Base-by-base conservation (phyloP, 225 moss, liverwort and hornwort genomes). In the Ulota crispa region DNA sequence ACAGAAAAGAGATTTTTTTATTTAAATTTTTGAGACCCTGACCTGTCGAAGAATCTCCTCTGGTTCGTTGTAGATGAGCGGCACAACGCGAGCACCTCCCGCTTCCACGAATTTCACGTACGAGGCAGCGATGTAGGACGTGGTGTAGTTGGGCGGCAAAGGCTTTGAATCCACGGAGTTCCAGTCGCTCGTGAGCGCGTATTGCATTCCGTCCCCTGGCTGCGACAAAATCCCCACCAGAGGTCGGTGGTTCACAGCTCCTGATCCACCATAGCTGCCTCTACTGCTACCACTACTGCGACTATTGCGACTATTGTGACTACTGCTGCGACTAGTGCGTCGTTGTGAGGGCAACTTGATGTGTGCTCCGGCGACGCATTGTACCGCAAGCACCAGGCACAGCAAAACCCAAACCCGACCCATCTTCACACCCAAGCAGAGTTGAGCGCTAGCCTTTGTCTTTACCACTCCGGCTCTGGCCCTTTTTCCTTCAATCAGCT, bases 71-170 rank as follows among this genome's bases (percentile, higher is more conserved):
- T 91, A 94, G 26, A 99, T 39, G 24, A 99, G 89, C 18, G 98
- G 96, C 55, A 99, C 92, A 8, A 64, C 96, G 27, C 98, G 93
- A 41, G 87, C 98, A 18, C 98, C 98, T 6, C 92, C 96, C 0
- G 90, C 62, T 81, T 99, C 98, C 39, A 96, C 98, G 66, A 99
- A 95, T 80, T 99, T 99, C 63, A 99, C 92, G 59, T 99, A 95
- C 12, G 96, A 96, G 0, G 96, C 93, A 30, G 95, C 94, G 37
- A 99, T 92, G 75, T 94, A 95, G 36, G 96, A 96, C 9, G 79
- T 82, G 0, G 63, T 83, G 28, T 67, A 69, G 20, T 72, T 77
- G 8, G 85, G 76, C 37, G 86, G 83, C 4, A 76, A 19, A 8
- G 86, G 68, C 45, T 53, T 77, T 55, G 43, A 79, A 4, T 31